Evolutionary conservation across 1,284 basidiomycete species (phyloP), one percentile per base, ranked within the genome.

Genomic region (Sporisorium graminicola): DNA sequence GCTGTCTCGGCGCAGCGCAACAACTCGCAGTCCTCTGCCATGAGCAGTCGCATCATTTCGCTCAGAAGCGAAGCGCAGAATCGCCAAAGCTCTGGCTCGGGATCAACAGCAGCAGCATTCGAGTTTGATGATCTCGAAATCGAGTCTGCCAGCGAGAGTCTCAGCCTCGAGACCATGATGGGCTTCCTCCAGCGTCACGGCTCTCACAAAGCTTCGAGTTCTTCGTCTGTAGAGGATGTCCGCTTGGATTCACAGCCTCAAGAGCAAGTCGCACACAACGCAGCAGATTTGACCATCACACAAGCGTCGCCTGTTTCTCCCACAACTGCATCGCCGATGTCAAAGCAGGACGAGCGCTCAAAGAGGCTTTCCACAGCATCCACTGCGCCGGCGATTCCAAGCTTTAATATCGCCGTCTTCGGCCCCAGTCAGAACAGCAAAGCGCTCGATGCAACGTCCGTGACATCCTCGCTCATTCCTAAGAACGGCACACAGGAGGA

Each of bases 151-250:
- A 37, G 33, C 53, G 70, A 67, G 20, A 65, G 70, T 9, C 61
- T 73, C 16, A 64, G 70, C 31, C 40, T 73, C n/a, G 56, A 63
- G 55, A 73, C 70, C 9, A 67, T 73, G 58, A 68, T 68, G 65
- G 71, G 71, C 20, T 69, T 74, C 55, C 58, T 74, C n/a, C 65
- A 65, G n/a, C 62, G 65, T 42, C 50, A 65, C 2, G 20, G 65
- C 8, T 61, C 71, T 43, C 52, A 42, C 9, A 58, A 58, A 26
- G 26, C 52, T 22, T 44, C 59, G 6, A 18, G 16, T 14, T 16
- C 51, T 27, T 44, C 58, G 18, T 26, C 18, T 2, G 22, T 9
- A 9, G 53, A 43, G 4, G 44, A 26, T 10, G 33, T 7, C 13
- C 46, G 35, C 18, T 47, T 58, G 16, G 35, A 55, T 6, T 24